Evolutionary conservation across 495 filamentous ascomycete genomes (phyloP), one percentile per base, ranked within the genome.

Genomic region (Collariella sp.): DNA sequence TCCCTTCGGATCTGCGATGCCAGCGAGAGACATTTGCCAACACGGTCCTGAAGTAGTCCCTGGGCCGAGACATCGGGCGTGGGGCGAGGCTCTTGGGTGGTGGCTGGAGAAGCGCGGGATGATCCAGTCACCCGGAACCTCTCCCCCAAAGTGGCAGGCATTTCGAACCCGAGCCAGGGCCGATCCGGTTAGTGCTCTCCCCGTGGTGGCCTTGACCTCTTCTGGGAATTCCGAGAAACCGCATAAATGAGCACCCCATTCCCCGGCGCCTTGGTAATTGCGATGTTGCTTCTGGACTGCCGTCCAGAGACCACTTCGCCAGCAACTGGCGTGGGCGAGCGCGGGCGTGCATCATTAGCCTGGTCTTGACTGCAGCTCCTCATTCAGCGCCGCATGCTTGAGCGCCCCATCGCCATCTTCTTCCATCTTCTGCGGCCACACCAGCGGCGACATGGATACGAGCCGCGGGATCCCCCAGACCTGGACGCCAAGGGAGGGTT

Each of bases 281-380:
- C 52, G 52, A 55, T 55, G 52, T 48, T 55, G 52, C 52, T 55
- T 55, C 43, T 45, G 31, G 20, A 16, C 40, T 26, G n/a, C n/a
- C 11, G 11, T 11, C n/a, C 12, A 22, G 33, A 11, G 33, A 36
- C 29, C 35, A n/a, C 11, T 12, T 12, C 35, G n/a, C 33, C n/a
- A 33, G 13, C 13, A 48, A 43, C 47, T 41, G 52, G 52, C 35
- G 43, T 39, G 52, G 52, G 11, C 29, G 7, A 19, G 42, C 43
- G 11, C 36, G 7, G 48, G 4, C 36, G 36, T 41, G 48, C 48
- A 50, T 50, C n/a, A 31, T 50, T 50, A 50, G 48, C 36, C 24
- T 9, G 26, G 26, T 26, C 36, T 33, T n/a, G 36, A n/a, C 40
- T 52, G 50, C 50, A 52, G 50, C 50, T 52, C 50, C 22, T 52